Evolutionary conservation across 768 basidiomycete species (phyloP).

Genomic region (Psilocybe subaeruginosa): DNA sequence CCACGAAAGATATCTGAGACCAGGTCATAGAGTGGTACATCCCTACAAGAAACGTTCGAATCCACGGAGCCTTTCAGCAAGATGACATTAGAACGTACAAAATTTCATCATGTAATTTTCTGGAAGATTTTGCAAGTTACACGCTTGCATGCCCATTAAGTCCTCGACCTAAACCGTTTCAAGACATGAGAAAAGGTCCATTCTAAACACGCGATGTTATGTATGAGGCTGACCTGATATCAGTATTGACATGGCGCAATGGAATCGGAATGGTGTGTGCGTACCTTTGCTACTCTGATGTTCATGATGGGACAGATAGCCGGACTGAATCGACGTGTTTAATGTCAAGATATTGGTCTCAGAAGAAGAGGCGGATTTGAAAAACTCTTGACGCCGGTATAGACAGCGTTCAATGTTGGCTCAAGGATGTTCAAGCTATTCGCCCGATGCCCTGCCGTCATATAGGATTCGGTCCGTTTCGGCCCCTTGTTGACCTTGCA

Average conservation of each 20-base stretch:
- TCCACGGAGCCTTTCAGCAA: not conserved
- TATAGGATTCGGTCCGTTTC: no score
- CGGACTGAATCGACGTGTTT: no score
- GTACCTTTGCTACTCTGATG: slow-evolving; percentile 50
- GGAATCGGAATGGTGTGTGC: slow-evolving; percentile 17
- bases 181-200: slow-evolving; percentile 13
- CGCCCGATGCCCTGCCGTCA: no score
- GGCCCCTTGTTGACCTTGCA: no score
- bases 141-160: slow-evolving; percentile 90
- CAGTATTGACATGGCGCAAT: slow-evolving; percentile 16
- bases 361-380: no score
- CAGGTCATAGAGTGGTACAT: slow-evolving; percentile 90
- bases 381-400: no score
- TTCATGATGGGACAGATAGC: slow-evolving; percentile 38
- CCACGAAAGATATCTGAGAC: slow-evolving; percentile 93
- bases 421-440: no score
- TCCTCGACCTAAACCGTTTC: slow-evolving; percentile 70
- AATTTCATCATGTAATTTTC: slow-evolving; percentile 89
- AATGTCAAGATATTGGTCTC: no score
- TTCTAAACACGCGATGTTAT: not conserved
- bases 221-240: slow-evolving; percentile 16
- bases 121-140: slow-evolving; percentile 91
- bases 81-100: slow-evolving; percentile 44
- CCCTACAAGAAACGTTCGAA: slow-evolving; percentile 46
- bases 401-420: no score